Conservation (phyloP, 1,139 yeast genomes). For the Zygosaccharomyces sapae region DNA sequence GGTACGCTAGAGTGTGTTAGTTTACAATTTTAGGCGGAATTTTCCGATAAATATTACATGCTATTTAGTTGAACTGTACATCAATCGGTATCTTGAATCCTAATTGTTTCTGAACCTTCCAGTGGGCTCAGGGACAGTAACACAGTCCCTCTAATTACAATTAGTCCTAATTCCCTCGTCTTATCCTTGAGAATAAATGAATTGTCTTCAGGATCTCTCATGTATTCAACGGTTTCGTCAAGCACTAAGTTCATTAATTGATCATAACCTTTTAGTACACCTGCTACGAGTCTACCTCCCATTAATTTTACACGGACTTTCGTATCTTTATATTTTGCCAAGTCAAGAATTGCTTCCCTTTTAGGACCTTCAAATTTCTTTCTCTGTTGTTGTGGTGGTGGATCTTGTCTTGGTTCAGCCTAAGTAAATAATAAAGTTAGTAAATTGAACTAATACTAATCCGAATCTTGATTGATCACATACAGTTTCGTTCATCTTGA, state of each 20-base stretch:
- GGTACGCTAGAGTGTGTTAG: no score
- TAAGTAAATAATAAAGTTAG: slow-evolving; percentile 8
- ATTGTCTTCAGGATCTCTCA: slow-evolving; percentile 63
- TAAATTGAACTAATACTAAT: neutral
- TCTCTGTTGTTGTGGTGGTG: slow-evolving; percentile 39
- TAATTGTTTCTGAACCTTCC: slow-evolving; percentile 72
- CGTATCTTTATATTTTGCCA: slow-evolving; percentile 72
- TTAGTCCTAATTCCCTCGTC: slow-evolving; percentile 65
- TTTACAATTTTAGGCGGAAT: neutral
- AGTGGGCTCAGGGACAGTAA: slow-evolving; percentile 77
- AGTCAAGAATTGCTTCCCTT: slow-evolving; percentile 83
- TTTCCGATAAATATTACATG: no score
- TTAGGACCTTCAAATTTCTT: slow-evolving; percentile 68
- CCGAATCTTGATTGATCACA: neutral
- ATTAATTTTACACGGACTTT: slow-evolving; percentile 72
- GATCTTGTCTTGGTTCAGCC: slow-evolving; percentile 17
- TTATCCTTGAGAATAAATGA: slow-evolving; percentile 43
- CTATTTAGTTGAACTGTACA: no score
- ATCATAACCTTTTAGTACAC: slow-evolving; percentile 82
- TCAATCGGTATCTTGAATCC: slow-evolving; percentile 39
- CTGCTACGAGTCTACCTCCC: slow-evolving; percentile 83
- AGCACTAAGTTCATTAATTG: slow-evolving; percentile 90
- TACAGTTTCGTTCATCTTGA: slow-evolving; percentile 14
- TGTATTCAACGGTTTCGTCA: slow-evolving; percentile 71
- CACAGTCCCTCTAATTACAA: slow-evolving; percentile 84